A percentile compares a stretch with the other conserved stretches of the same genome.
These are phyloP conservation scores for Ensete glaucum DNA, from an alignment of 176 grass and related monocot species.

Conservation along the genomic window DNA sequence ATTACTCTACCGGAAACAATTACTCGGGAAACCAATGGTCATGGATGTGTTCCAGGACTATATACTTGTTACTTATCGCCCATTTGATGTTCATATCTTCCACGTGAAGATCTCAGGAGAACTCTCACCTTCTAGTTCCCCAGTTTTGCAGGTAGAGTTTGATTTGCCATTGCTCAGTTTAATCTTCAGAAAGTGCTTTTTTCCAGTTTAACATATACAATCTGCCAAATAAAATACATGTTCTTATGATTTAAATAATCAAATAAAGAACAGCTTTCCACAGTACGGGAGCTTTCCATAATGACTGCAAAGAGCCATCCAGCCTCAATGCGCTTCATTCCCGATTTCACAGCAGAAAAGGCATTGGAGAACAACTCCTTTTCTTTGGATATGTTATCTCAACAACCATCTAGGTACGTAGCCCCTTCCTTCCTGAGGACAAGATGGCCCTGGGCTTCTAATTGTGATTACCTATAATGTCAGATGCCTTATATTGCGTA, in stretches of 20 bases:
- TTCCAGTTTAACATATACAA: not conserved
- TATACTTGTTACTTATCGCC: slow-evolving; percentile 87
- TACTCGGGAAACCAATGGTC: slow-evolving; percentile 86
- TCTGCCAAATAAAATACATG: not conserved
- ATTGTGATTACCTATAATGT: not conserved
- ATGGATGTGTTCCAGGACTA: slow-evolving; percentile 95
- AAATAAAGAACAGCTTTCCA: slow-evolving; percentile 65
- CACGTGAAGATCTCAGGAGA: slow-evolving; percentile 82
- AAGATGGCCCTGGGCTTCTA: not conserved
- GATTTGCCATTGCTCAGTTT: not conserved
- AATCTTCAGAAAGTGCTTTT: not conserved
- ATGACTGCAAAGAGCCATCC: slow-evolving; percentile 93
- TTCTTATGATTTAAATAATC: slow-evolving; percentile 7
- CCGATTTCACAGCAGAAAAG: slow-evolving; percentile 42
- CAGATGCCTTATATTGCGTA: slow-evolving; percentile 88
- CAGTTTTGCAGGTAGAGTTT: slow-evolving; percentile 70
- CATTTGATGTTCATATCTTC: slow-evolving; percentile 99
- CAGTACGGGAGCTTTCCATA: slow-evolving; percentile 93
- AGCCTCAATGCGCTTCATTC: slow-evolving; percentile 91
- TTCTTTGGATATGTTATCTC: slow-evolving; percentile 39
- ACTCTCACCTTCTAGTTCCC: slow-evolving; percentile 64
- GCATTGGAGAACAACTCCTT: slow-evolving; percentile 30
- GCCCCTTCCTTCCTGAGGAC: not conserved
- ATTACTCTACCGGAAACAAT: slow-evolving; percentile 68
- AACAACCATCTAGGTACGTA: slow-evolving; percentile 78